phyloP scores from a whole-genome alignment of 2,329 filamentous ascomycete genomes.

The Cephalotrichum gorgonifer region DNA sequence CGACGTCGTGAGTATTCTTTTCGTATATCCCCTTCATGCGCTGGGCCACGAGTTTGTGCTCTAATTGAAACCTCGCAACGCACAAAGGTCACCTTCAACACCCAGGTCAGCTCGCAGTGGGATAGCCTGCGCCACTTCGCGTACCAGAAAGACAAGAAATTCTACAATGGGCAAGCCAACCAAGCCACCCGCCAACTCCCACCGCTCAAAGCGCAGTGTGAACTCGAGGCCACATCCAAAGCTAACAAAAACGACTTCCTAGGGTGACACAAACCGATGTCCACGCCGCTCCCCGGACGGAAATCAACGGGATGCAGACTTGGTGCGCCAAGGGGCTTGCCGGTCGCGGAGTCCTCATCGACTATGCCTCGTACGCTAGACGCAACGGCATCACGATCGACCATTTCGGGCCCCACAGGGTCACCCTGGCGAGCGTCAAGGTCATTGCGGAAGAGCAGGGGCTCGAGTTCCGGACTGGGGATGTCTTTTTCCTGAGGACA shows the following conservation, averaged over 20 bases:
- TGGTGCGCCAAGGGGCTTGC: constrained; percentile 13
- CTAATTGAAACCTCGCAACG: background rate
- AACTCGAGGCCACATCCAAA: too few relatives aligned
- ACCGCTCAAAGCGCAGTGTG: too few relatives aligned
- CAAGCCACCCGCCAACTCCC: too few relatives aligned
- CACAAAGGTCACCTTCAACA: constrained; percentile 10
- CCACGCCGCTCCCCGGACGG: background rate
- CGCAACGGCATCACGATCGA: background rate
- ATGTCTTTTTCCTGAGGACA: constrained; percentile 46
- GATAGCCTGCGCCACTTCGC: constrained; percentile 26
- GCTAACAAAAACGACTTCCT: too few relatives aligned
- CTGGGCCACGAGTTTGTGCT: background rate
- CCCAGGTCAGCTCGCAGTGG: constrained; percentile 12
- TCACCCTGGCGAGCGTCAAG: constrained; percentile 30
- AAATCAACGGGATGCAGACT: constrained; percentile 6
- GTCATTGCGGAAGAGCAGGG: constrained; percentile 31
- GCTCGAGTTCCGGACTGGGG: constrained; percentile 33
- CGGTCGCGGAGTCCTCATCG: constrained; percentile 8
- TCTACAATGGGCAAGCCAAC: constrained; percentile 16
- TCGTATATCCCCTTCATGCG: background rate
- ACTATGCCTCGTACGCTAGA: constrained; percentile 5
- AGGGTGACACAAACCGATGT: background rate
- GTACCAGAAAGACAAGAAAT: constrained; percentile 24
- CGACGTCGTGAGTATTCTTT: constrained; percentile 7
- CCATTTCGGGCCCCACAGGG: constrained; percentile 16